Evolutionary conservation across 176 grass and related monocot species (phyloP), one percentile per base, ranked within the genome.

Genomic region (Stipa capillata): DNA sequence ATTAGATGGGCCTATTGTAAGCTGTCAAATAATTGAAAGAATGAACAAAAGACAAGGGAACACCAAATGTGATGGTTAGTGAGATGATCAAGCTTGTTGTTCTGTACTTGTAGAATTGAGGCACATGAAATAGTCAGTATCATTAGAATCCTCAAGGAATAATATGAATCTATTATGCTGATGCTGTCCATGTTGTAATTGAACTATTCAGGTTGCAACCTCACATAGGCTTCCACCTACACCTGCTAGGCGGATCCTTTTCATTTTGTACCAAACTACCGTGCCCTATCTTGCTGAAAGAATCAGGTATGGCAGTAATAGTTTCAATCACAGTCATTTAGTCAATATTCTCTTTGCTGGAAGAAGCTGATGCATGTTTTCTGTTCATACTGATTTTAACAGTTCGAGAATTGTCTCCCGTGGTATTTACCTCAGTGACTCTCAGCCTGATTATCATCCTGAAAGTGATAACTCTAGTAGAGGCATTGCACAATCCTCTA

Each of bases 221-320:
- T 90, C 79, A 16, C 85, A 92, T 68, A 90, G 92, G 35, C 84
- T 98, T 76, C 90, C 92, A 18, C 92, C 96, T 28, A 98, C 96
- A 64, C 92, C 92, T 85, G 92, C 92, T 51, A 90, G 90, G 58
- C 55, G 83, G 65, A 85, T 94, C 37, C 85, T 98, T 85, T 98
- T 94, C 81, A 91, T 98, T 71, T 62, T 98, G 68, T 98, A 98
- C 58, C 92, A 98, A 80, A 98, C 92, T 81, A 80, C 85, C 13
- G 63, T 98, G 35, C 90, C 96, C 10, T 98, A 94, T 86, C 85
- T 98, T 41, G 92, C 90, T 67, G 96, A 98, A 91, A 85, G 92
- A 65, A 91, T 98, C 50, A 98, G 96, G 96, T 94, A 79, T 81
- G 52, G 7, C 20, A 70, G 32, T 20, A 27, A 47, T 61, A 53